phyloP scores from a whole-genome alignment of 2,329 filamentous ascomycete genomes.

The Cytospora mali region DNA sequence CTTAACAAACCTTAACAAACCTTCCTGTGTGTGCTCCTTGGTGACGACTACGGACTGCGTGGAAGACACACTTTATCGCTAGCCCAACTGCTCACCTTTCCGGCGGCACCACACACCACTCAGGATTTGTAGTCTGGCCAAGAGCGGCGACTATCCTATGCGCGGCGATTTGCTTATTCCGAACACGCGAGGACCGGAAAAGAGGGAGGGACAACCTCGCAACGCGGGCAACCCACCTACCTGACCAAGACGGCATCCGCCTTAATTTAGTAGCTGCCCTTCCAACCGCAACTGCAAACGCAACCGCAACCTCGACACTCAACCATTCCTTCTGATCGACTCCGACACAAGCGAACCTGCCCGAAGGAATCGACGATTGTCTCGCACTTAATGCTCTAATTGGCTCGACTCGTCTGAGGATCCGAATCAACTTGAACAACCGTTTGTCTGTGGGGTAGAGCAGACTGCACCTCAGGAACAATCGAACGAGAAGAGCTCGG shows the following conservation, averaged over 20 bases:
- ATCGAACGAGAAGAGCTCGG: slow-evolving; percentile 11
- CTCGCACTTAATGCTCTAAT: neutral
- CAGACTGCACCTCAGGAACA: neutral
- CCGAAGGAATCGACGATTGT: neutral
- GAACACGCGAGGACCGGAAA: neutral
- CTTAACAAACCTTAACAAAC: no score
- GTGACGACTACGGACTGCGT: no score
- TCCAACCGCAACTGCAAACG: no score
- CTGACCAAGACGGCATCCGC: neutral
- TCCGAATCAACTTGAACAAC: neutral
- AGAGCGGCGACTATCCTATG: neutral
- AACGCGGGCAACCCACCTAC: neutral
- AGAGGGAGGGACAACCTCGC: neutral
- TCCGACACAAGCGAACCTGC: slow-evolving; percentile 2
- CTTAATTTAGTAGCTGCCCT: neutral
- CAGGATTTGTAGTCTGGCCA: neutral
- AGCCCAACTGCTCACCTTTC: no score
- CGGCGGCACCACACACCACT: no score
- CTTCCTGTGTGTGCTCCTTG: no score
- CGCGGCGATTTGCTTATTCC: neutral
- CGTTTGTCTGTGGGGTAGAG: neutral
- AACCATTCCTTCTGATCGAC: neutral
- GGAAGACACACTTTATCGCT: no score
- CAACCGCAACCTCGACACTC: neutral
- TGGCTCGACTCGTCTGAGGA: neutral